Evolutionary conservation across 768 basidiomycete genomes (phyloP), one percentile per base, ranked within the genome.

Genomic region (Mycena crocata): DNA sequence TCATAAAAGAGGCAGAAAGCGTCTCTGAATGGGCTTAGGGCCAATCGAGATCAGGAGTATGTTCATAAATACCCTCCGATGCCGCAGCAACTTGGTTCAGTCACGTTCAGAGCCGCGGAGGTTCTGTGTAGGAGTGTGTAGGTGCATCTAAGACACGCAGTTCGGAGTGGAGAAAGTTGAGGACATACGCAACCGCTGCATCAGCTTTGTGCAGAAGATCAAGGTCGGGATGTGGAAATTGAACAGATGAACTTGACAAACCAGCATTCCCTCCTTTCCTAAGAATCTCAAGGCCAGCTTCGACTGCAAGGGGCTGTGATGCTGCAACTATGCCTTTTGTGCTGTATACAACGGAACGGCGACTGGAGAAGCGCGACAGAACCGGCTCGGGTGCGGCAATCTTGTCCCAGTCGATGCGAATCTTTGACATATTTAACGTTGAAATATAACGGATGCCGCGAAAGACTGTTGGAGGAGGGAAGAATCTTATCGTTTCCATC

Each of bases 251-350:
- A 40, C 39, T 48, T n/a, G 34, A 66, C 83, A 50, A 74, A 93
- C 94, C 96, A 72, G 97, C 97, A 81, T 99, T 99, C 56, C 98
- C 98, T 15, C 98, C 98, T 77, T 91, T 92, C 57, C 90, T 85
- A 28, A 99, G 82, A 69, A 99, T 93, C 79, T 98, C 95, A 32
- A 99, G 78, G 0, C 97, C 98, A 21, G 94, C 96, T 74, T 93
- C 92, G 19, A 91, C 90, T 1, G 98, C 98, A 40, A 95, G 84
- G 51, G 98, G 95, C 75, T 99, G 98, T 28, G 93, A 93, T 31
- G 91, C 92, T 10, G 95, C 88, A 5, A 98, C 93, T 35, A 97
- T 81, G 9, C 96, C 94, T 76, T 95, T 96, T 2, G 89, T 92
- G 9, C 92, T 90, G 79, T 93, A 94, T 23, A 95, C 90, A 26